Evolutionary conservation across 192 early-diverging fungal species (phyloP), one percentile per base, ranked within the genome.

Genomic region (Globomyces pollinis-pini): DNA sequence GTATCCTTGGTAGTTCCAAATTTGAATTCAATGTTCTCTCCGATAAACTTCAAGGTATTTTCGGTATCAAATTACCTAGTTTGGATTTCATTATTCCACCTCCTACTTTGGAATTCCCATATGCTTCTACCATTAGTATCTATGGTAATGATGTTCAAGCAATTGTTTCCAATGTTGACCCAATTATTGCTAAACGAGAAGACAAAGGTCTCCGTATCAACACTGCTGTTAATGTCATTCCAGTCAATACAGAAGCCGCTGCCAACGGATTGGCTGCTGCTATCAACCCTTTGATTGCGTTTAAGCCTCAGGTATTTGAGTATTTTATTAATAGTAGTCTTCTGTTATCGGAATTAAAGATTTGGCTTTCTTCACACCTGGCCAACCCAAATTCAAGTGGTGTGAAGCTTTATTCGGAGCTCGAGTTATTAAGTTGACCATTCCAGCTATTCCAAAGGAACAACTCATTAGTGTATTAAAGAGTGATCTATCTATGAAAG

Each of bases 221-320:
- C 35, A 62, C 66, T 38, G 55, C 61, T 18, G 38, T 66, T n/a
- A 43, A 32, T 34, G 35, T 67, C 30, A n/a, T 13, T 28, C 67
- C 64, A 2, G 62, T 35, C 8, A 74, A 74, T 62, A 61, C 72
- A 0, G 15, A 47, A 2, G 35, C 36, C 16, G 73, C 73, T 28
- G 73, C 73, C 16, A 45, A 8, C 13, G 73, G 62, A 16, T 57
- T 75, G 1, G 73, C 65, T 18, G 20, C 15, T 13, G 65, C 67
- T 23, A 52, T 75, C 43, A 75, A 75, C 68, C 73, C 73, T 8
- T 44, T 75, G 24, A 43, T 75, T 26, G 61, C 73, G 32, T 57
- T 66, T 4, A 47, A 57, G 20, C 66, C 73, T 8, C 12, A 18
- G 11, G 49, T 49, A n/a, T n/a, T n/a, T n/a, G n/a, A n/a, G n/a